Conservation (phyloP, 495 filamentous ascomycete species). For the Tuber indicum region DNA sequence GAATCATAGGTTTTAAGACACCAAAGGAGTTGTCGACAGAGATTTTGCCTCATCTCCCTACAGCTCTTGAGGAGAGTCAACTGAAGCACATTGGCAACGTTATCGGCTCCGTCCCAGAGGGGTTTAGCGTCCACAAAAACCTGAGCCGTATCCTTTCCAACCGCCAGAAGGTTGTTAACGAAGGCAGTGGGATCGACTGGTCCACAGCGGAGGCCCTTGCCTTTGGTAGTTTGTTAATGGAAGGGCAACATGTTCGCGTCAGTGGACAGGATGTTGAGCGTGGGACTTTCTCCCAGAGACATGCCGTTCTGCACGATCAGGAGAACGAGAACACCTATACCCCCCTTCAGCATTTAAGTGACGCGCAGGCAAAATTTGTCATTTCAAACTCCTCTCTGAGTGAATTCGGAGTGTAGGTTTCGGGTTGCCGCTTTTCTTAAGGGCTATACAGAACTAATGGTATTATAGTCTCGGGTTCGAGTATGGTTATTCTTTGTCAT, state of each 20-base stretch:
- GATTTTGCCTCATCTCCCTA: conserved; percentile 85
- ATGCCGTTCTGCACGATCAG: conserved; percentile 96
- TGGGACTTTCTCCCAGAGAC: conserved; percentile 98
- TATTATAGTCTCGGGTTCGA: conserved; percentile 75
- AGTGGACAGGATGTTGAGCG: conserved; percentile 98
- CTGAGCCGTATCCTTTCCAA: conserved; percentile 89
- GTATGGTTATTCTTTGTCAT: conserved; percentile 95
- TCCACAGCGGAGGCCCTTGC: conserved; percentile 94
- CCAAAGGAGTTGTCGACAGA: conserved; percentile 95
- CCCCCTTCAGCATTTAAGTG: conserved; percentile 77
- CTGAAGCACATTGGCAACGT: conserved; percentile 72
- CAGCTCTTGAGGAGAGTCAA: conserved; percentile 62
- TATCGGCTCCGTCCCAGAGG: conserved; percentile 70
- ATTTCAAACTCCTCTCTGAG: conserved; percentile 96
- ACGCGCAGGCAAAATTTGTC: conserved; percentile 87
- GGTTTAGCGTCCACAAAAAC: conserved; percentile 84
- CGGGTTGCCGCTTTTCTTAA: conserved; percentile 7
- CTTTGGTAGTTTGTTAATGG: conserved; percentile 80
- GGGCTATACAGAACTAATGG: conserved; percentile 34
- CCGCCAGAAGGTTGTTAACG: conserved; percentile 84
- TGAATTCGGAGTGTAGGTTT: conserved; percentile 74
- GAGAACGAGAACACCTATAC: conserved; percentile 87
- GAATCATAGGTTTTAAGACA: conserved; percentile 66
- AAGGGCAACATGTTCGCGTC: conserved; percentile 93
- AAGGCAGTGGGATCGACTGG: conserved; percentile 96